Evolutionary conservation across 2,329 filamentous ascomycete species (phyloP), one percentile per base, ranked within the genome.

Genomic region (Colletotrichum sp.): DNA sequence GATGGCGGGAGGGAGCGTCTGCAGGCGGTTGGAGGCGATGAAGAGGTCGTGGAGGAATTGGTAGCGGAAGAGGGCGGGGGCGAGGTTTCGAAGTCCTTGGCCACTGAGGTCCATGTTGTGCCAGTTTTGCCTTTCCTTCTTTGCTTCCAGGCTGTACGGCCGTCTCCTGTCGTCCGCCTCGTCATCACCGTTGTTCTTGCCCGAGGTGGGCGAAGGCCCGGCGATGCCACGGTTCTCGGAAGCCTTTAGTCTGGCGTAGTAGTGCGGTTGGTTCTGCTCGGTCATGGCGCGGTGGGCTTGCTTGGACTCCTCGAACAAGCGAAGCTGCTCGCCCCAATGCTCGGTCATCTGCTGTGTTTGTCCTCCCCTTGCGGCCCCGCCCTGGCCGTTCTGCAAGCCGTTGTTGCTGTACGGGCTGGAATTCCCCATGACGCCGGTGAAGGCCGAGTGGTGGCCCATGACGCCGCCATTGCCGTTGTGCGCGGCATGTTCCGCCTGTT

Each of bases 41-140:
- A 98, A 98, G 34, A 99, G 91, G 84, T 97, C 96, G 78, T 94
- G 94, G 72, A 99, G 88, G 84, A 99, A 98, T 59, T 90, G 90
- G 85, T 98, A 99, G 79, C 91, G 89, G 86, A 98, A 98, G 36
- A 99, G 88, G 59, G 94, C 91, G 10, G 91, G 87, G 1, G 96
- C 93, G 36, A 99, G 89, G 74, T 95, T 94, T 79, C 96, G 94
- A 64, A 99, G 88, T 24, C 96, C 96, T 86, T 98, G 97, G n/a
- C 97, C 97, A 79, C 96, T 97, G 83, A 98, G 93, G 84, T 99
- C 97, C 79, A 99, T 89, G 78, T 96, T 96, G 83, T 95, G 92
- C 97, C 97, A 98, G 81, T 96, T 94, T 84, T 98, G 94, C 78
- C 93, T 88, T 80, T 92, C 92, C 77, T 90, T 89, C 74, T 90